Percentiles rank a stretch among this genome's conserved stretches.
phyloP scores from a whole-genome alignment of 345 rosid genomes.

The Limnanthes douglasii region DNA sequence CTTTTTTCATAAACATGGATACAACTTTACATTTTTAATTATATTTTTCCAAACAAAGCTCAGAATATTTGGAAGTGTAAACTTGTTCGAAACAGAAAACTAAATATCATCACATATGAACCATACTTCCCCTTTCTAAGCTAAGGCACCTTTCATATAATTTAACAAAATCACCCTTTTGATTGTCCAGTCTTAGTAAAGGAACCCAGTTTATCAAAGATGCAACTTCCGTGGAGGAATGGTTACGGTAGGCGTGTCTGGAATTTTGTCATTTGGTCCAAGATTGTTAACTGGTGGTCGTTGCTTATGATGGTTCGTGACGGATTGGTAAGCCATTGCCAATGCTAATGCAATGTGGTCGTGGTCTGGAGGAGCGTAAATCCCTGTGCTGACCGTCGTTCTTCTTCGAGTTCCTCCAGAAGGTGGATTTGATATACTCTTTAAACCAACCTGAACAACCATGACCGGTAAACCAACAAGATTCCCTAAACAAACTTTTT shows the following conservation, averaged over 20 bases:
- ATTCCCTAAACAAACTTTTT: slow-evolving; percentile 79
- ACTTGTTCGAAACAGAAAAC: too few relatives aligned
- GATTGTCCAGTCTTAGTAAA: too few relatives aligned
- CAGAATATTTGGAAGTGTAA: too few relatives aligned
- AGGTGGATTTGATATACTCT: slow-evolving; percentile 39
- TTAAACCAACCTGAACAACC: slow-evolving; percentile 55
- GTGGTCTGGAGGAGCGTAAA: slow-evolving; percentile 64
- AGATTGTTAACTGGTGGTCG: slow-evolving; percentile 62
- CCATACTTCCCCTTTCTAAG: too few relatives aligned
- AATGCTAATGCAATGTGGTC: slow-evolving; percentile 84
- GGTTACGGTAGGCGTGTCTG: slow-evolving; percentile 19
- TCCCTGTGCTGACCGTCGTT: slow-evolving; percentile 47
- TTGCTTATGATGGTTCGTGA: slow-evolving; percentile 54
- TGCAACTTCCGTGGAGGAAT: slow-evolving; percentile 29
- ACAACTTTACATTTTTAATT: too few relatives aligned
- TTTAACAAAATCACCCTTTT: too few relatives aligned
- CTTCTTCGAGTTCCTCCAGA: slow-evolving; percentile 32
- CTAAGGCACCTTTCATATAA: too few relatives aligned
- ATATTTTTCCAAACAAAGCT: too few relatives aligned
- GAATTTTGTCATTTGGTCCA: slow-evolving; percentile 41
- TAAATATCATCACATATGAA: too few relatives aligned
- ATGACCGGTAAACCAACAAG: slow-evolving; percentile 71
- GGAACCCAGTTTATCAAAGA: too few relatives aligned
- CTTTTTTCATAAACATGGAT: too few relatives aligned
- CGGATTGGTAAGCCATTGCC: slow-evolving; percentile 80